Percentiles rank a stretch among this genome's conserved stretches.
These are phyloP conservation scores for Neoboletus subvelutipes DNA, from an alignment of 768 basidiomycete species.

Conservation along the genomic window DNA sequence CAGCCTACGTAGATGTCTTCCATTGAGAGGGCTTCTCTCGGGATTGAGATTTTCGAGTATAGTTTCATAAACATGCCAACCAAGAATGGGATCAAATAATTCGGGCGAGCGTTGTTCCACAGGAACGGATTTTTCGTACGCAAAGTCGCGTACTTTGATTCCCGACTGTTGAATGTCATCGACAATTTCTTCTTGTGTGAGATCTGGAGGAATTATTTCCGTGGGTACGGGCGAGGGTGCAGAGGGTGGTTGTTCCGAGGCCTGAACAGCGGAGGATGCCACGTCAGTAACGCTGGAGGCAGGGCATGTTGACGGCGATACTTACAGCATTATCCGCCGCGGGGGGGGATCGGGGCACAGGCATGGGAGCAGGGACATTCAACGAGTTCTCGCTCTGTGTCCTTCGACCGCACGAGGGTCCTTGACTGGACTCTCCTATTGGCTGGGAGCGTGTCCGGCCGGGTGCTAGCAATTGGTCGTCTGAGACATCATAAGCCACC, in stretches of 20 bases:
- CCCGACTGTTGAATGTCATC: constrained; percentile 29
- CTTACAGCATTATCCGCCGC: constrained; percentile 30
- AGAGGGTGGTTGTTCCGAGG: constrained; percentile 14
- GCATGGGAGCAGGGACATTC: constrained; percentile 9
- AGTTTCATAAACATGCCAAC: constrained; percentile 32
- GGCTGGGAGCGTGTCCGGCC: constrained; percentile 23
- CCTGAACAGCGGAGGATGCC: background rate
- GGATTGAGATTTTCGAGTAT: constrained; percentile 21
- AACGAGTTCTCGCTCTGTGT: constrained; percentile 28
- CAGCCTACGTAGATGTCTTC: constrained; percentile 28
- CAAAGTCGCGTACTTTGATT: constrained; percentile 35
- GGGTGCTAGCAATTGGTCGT: constrained; percentile 10
- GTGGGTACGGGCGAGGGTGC: constrained; percentile 35
- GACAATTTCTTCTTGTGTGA: constrained; percentile 36
- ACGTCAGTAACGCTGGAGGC: constrained; percentile 6
- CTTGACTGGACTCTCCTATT: constrained; percentile 26
- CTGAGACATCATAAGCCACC: constrained; percentile 6
- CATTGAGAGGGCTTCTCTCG: constrained; percentile 21
- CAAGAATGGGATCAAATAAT: constrained; percentile 32
- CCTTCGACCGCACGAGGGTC: constrained; percentile 20
- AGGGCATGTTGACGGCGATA: background rate
- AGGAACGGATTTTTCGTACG: constrained; percentile 19
- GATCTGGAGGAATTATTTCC: constrained; percentile 34
- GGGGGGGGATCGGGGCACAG: constrained; percentile 5
- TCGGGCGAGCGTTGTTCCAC: constrained; percentile 21